A percentile compares a stretch with the other conserved stretches of the same genome.
phyloP scores from a whole-genome alignment of 352 stramenopile genomes.

The Globisporangium cystogenes region DNA sequence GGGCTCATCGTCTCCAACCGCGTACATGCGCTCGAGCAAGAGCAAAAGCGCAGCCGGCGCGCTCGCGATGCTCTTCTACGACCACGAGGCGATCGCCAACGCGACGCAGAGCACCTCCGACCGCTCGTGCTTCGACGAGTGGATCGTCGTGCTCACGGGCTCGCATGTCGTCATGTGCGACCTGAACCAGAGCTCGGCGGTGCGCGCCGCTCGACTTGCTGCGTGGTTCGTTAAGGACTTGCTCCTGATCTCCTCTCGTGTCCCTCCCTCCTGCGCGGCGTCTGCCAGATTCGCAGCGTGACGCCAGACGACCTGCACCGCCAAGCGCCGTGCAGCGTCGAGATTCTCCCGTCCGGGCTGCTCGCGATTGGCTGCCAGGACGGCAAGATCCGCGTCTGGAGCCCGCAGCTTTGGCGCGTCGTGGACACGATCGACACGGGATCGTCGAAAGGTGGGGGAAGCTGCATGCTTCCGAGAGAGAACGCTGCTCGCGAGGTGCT shows the following conservation, averaged over 20 bases:
- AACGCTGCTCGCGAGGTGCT: background rate
- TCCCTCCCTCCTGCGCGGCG: background rate
- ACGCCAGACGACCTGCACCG: conserved; percentile 52
- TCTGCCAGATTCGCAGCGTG: conserved; percentile 26
- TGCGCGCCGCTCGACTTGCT: conserved; percentile 11
- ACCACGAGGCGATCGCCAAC: conserved; percentile 55
- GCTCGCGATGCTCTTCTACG: conserved; percentile 71
- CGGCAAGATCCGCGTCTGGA: conserved; percentile 70
- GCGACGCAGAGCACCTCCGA: conserved; percentile 31
- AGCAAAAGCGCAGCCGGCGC: conserved; percentile 29
- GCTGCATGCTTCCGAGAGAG: background rate
- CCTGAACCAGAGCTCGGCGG: conserved; percentile 52
- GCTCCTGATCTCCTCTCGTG: background rate
- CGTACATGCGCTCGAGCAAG: conserved; percentile 46
- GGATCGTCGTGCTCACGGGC: conserved; percentile 50
- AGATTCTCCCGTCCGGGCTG: conserved; percentile 52
- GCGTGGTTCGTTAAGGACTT: background rate
- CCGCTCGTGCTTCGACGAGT: conserved; percentile 66
- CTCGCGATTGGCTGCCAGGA: conserved; percentile 74
- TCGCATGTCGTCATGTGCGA: conserved; percentile 69
- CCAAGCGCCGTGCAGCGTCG: conserved; percentile 49
- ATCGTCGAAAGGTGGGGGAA: conserved; percentile 34
- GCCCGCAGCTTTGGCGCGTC: conserved; percentile 45
- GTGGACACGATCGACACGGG: conserved; percentile 62
- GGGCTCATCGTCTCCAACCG: conserved; percentile 32